These are phyloP conservation scores for Kwoniella heveanensis DNA, from an alignment of 768 basidiomycete species.

Conservation along the genomic window DNA sequence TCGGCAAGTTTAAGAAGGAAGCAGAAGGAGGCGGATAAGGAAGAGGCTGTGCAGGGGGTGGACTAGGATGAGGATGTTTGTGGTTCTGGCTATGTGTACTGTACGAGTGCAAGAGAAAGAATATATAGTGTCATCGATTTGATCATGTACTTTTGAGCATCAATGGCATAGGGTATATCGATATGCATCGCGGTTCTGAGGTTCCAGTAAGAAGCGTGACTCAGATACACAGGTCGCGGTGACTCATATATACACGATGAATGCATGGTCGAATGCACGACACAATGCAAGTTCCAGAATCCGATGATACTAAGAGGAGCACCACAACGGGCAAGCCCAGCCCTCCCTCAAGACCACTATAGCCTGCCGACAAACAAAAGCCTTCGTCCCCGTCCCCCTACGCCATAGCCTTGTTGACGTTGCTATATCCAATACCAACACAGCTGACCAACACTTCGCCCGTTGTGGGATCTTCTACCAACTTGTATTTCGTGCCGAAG, in stretches of 20 bases:
- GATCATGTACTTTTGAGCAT: too few relatives aligned
- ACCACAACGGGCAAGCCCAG: too few relatives aligned
- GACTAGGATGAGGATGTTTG: background rate
- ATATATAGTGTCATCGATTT: too few relatives aligned
- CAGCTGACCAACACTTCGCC: slow-evolving; percentile 79
- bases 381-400: too few relatives aligned
- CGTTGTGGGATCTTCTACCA: slow-evolving; percentile 57
- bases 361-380: too few relatives aligned
- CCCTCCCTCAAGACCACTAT: too few relatives aligned
- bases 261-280: slow-evolving; percentile 7
- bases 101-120: too few relatives aligned
- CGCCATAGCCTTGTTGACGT: slow-evolving; percentile 62
- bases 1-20: background rate
- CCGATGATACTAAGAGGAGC: too few relatives aligned
- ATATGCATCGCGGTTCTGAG: too few relatives aligned
- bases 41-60: background rate
- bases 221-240: too few relatives aligned
- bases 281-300: background rate
- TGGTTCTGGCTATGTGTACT: background rate
- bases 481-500: slow-evolving; percentile 93
- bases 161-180: too few relatives aligned
- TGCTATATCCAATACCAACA: slow-evolving; percentile 88
- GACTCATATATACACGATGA: background rate
- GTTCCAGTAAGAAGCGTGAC: too few relatives aligned
- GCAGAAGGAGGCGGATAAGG: background rate